Evolutionary conservation across 2,329 filamentous ascomycete species (phyloP), one percentile per base, ranked within the genome.

Genomic region (Neurospora sp.): DNA sequence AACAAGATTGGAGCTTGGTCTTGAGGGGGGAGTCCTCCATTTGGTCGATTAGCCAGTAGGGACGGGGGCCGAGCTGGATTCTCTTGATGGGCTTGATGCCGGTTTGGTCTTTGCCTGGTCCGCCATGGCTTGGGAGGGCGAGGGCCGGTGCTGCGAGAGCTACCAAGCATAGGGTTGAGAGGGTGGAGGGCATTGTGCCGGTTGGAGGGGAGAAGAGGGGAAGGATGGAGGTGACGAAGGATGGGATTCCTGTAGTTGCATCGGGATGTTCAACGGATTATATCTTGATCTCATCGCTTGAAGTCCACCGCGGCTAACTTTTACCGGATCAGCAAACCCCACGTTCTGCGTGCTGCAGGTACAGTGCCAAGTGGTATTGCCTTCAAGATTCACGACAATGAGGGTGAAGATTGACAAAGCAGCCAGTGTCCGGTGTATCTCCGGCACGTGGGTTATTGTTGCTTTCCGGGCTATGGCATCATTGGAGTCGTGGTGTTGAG

Each of bases 1-100:
- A 82, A 80, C 89, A 91, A 1, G 83, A 83, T 57, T 84, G 77
- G 6, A 91, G 84, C 78, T 86, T 84, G 68, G 82, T 77, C 81
- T 90, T 91, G 72, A 91, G 81, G 10, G 83, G 81, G 11, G 87
- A 81, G 2, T 86, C 83, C 39, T 85, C 85, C 87, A 91, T 88
- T 74, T 87, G 82, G 74, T 88, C 82, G 73, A 91, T 80, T 6
- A 91, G 83, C 78, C 85, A 91, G 78, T 87, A 88, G 0, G 89
- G 89, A 10, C 89, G 84, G 1, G 88, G 87, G 6, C 88, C 89
- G 4, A 90, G 81, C 68, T 89, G 85, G 71, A 90, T 83, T 72
- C 81, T 81, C 71, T 78, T 81, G 74, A 85, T 79, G 43, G 80
- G 71, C 28, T 69, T 71, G 69, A 43, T 43, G 40, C 67, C 43